These are phyloP conservation scores for Populus tremula DNA, from an alignment of 345 rosid species.

Conservation along the genomic window DNA sequence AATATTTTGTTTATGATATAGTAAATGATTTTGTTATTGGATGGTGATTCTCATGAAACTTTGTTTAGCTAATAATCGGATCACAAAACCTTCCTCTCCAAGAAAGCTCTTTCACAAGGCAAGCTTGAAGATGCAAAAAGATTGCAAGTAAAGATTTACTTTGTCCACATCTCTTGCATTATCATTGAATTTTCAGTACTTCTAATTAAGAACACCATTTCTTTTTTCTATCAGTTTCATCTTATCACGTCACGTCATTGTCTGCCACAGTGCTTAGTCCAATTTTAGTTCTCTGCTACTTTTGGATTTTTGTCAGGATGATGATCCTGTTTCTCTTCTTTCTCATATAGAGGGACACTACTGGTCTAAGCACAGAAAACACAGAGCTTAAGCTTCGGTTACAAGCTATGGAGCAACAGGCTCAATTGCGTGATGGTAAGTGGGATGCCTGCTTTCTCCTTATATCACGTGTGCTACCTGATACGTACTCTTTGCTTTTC, in stretches of 20 bases:
- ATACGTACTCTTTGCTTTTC: neutral
- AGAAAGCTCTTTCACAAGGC: neutral
- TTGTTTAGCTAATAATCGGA: neutral
- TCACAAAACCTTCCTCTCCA: neutral
- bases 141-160: neutral
- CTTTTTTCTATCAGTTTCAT: neutral
- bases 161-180: neutral
- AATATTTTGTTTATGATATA: neutral
- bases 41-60: neutral
- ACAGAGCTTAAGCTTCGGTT: conserved; percentile 90
- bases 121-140: neutral
- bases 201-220: neutral
- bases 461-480: neutral
- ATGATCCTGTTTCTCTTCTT: conserved; percentile 12
- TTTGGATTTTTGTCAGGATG: neutral
- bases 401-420: conserved; percentile 88
- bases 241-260: neutral
- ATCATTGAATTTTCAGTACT: neutral
- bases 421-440: conserved; percentile 81
- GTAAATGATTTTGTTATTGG: neutral
- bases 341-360: conserved; percentile 67
- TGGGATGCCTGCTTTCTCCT: neutral
- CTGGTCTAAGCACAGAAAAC: conserved; percentile 69
- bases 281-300: neutral
- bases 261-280: neutral